Base-by-base conservation (phyloP, 129 eudicot species). In the Pulicaria dysenterica region DNA sequence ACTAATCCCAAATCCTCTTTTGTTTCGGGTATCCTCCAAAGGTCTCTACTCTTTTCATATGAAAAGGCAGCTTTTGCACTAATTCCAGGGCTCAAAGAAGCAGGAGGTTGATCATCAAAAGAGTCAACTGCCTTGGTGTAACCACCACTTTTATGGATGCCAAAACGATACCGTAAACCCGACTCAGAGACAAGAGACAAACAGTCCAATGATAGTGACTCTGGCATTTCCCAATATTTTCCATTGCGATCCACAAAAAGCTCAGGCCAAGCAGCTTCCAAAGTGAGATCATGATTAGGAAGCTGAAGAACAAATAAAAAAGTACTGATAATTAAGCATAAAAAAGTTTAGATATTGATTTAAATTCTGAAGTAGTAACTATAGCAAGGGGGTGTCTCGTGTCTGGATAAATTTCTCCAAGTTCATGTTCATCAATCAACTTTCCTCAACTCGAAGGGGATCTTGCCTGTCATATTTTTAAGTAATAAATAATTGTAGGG, bases 211-310 rank as follows among this genome's bases (percentile, higher is more conserved):
- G 98, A 89, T 67, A 92, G 42, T 12, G 98, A 87, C 69, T 81
- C 85, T 4, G 98, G 98, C 75, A 89, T 82, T 62, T 92, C 86
- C 96, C 96, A 92, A 39, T 89, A 92, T 55, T 77, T 89, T 19
- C 91, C 94, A 42, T 85, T 87, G 42, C 70, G 80, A 81, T 92
- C 98, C 64, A 87, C 69, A 74, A 89, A 92, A 39, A 92, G 81
- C 84, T 92, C 96, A 4, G 98, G 98, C 96, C 91, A 92, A 61
- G 96, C 88, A 42, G 98, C 98, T 69, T 92, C 96, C 64, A 92
- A 77, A 34, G 95, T 89, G 70, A 92, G 8, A 74, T 92, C 98
- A 77, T 92, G 95, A 31, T 81, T 73, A 16, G 90, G 88, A 76
- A 92, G 90, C 98, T 92, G 96, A 74, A 82, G 50, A 53, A 78